Percentiles rank a stretch among this genome's conserved stretches.
phyloP scores from a whole-genome alignment of 257 asterid genomes.

The Capsicum rhomboideum region DNA sequence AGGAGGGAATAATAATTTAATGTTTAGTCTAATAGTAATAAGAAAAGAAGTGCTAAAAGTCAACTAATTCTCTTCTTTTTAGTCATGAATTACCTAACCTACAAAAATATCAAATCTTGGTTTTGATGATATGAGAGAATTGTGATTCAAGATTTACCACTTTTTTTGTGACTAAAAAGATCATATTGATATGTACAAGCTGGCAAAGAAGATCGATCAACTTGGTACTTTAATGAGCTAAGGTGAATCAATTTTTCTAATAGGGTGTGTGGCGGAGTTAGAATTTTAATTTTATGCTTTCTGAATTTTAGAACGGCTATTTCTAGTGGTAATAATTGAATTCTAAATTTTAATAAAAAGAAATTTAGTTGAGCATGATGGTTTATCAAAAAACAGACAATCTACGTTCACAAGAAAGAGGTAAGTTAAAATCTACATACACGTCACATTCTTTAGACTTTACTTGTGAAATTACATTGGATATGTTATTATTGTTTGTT shows the following conservation, averaged over 20 bases:
- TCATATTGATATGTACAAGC: not conserved
- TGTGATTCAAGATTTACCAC: constrained; percentile 4
- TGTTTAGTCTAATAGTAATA: not conserved
- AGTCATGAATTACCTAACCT: not conserved
- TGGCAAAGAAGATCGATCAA: constrained; percentile 1
- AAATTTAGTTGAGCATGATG: too few relatives aligned
- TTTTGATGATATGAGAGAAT: constrained; percentile 9
- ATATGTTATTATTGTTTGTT: too few relatives aligned
- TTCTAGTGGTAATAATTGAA: not conserved
- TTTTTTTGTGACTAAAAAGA: not conserved
- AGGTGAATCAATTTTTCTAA: constrained; percentile 14
- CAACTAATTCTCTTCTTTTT: constrained; percentile 7
- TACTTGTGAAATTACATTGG: too few relatives aligned
- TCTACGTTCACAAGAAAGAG: too few relatives aligned
- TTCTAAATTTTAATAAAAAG: too few relatives aligned
- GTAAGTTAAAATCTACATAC: too few relatives aligned
- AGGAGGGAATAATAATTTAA: not conserved
- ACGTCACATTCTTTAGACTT: too few relatives aligned
- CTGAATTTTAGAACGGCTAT: not conserved
- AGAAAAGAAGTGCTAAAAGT: not conserved
- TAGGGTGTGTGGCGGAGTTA: not conserved
- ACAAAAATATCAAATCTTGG: not conserved
- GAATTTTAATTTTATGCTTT: not conserved
- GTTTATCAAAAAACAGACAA: too few relatives aligned
- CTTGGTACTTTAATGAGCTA: constrained; percentile 25